Evolutionary conservation across 129 eudicot genomes (phyloP).

Genomic region (Rutidosis leptorrhynchoides): DNA sequence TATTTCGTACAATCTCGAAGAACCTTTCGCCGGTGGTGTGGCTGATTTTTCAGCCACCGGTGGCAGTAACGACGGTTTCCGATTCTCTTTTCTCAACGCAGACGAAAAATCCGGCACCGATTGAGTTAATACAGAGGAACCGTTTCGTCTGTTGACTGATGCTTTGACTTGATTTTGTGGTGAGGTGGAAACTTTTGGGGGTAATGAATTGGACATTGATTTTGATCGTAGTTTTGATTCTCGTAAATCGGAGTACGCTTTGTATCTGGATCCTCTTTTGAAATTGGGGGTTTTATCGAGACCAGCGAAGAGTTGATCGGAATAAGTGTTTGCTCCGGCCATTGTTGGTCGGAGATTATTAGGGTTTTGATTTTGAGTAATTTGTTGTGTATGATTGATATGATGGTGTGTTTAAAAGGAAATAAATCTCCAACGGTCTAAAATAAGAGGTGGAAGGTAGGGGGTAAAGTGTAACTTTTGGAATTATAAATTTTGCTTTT

Average conservation of each 20-base stretch:
- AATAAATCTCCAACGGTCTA: slow-evolving; percentile 67
- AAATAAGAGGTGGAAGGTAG: slow-evolving; percentile 35
- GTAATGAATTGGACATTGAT: slow-evolving; percentile 17
- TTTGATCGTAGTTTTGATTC: slow-evolving; percentile 56
- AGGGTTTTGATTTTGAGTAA: neutral
- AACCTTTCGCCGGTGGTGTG: slow-evolving; percentile 68
- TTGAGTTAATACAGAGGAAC: slow-evolving; percentile 63
- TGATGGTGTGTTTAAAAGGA: slow-evolving; percentile 15
- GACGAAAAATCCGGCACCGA: slow-evolving; percentile 82
- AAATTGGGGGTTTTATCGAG: slow-evolving; percentile 39
- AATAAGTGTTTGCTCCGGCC: slow-evolving; percentile 46
- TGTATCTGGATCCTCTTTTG: slow-evolving; percentile 73
- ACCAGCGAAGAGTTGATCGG: slow-evolving; percentile 25
- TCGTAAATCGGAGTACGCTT: slow-evolving; percentile 70
- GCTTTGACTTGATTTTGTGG: slow-evolving; percentile 42
- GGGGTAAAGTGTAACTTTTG: slow-evolving; percentile 28
- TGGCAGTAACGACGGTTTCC: slow-evolving; percentile 61
- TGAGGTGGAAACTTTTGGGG: slow-evolving; percentile 37
- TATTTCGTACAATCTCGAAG: slow-evolving; percentile 48
- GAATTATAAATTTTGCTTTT: slow-evolving; percentile 25
- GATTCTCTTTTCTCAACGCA: slow-evolving; percentile 67
- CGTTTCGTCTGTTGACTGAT: slow-evolving; percentile 41
- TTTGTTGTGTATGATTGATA: slow-evolving; percentile 1
- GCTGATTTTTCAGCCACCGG: slow-evolving; percentile 53
- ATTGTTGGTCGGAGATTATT: slow-evolving; percentile 40